Base-by-base conservation (phyloP, 2,329 filamentous ascomycete species). In the Fusarium subglutinans region DNA sequence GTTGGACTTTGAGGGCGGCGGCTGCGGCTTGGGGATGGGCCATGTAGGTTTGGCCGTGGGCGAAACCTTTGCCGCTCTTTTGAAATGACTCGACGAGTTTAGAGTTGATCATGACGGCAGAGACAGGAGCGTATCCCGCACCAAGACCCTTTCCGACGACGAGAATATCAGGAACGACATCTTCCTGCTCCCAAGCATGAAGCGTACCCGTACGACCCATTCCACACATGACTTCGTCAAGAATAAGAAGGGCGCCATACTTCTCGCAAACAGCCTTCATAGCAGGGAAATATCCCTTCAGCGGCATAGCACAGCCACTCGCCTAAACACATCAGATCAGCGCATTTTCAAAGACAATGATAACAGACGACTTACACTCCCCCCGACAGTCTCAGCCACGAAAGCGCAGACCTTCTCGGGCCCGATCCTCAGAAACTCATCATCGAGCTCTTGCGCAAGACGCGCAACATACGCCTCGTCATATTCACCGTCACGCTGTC, bases 211-310 rank as follows among this genome's bases (percentile, higher is more conserved):
- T 87, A 7, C 91, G 86, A 7, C 91, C 91, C 81, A 89, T 89
- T 15, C 91, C 91, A 56, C 88, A 91, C 92, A 94, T 94, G 67
- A 94, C 87, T 79, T 90, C 87, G 63, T 90, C 88, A 0, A 89
- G 70, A n/a, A 89, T 84, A 10, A 91, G 82, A 5, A 91, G 83
- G 0, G 87, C 86, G 5, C 87, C 87, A 64, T 91, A 82, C 62
- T 85, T 86, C 28, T 87, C 83, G 77, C 90, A 91, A 1, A 92
- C 82, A 0, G 80, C 77, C 58, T 86, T 84, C 66, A 90, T 83
- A 14, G 86, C 87, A n/a, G 83, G 77, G 63, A 90, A 85, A 61
- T 91, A 92, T 0, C 88, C 89, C 28, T 68, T 66, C 5, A 76
- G 14, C 0, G 76, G 72, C 37, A 71, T 66, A 8, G 70, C 76